Evolutionary conservation across 371 early-diverging fungal species (phyloP).

Genomic region (Actinomortierella ambigua): DNA sequence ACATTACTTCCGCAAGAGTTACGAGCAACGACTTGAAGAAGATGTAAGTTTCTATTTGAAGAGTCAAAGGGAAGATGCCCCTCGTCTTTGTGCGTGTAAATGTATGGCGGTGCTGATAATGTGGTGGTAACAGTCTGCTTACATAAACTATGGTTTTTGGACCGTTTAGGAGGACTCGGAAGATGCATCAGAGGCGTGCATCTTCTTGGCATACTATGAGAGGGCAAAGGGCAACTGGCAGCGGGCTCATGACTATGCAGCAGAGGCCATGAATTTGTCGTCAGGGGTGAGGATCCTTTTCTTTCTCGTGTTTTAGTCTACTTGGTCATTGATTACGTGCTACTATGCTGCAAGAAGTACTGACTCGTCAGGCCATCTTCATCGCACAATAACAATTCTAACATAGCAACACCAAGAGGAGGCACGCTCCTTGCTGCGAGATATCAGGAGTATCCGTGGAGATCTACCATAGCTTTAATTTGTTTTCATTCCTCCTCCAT

Average conservation of each 20-base stretch:
- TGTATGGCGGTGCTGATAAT: no score
- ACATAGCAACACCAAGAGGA: conserved; percentile 53
- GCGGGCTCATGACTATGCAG: conserved; percentile 54
- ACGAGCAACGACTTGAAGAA: conserved; percentile 51
- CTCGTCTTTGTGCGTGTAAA: no score
- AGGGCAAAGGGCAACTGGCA: conserved; percentile 50
- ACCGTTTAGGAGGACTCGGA: conserved; percentile 50
- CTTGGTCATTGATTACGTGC: no score
- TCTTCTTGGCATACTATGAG: conserved; percentile 65
- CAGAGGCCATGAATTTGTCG: conserved; percentile 47
- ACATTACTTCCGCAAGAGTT: conserved; percentile 58
- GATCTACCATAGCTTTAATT: no score
- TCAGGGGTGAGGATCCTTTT: conserved; percentile 47
- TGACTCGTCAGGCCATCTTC: neutral
- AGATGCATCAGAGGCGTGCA: conserved; percentile 60
- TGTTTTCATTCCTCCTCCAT: no score
- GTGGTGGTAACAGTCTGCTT: no score
- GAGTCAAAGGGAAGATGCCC: no score
- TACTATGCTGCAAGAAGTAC: neutral
- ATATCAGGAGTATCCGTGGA: conserved; percentile 34
- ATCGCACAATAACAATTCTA: neutral
- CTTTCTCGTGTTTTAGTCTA: no score
- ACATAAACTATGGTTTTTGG: conserved; percentile 6
- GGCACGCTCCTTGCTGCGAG: conserved; percentile 50
- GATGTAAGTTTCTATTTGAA: conserved; percentile 33